These are phyloP conservation scores for Sordaria brevicollis DNA, from an alignment of 495 filamentous ascomycete genomes.

Conservation along the genomic window DNA sequence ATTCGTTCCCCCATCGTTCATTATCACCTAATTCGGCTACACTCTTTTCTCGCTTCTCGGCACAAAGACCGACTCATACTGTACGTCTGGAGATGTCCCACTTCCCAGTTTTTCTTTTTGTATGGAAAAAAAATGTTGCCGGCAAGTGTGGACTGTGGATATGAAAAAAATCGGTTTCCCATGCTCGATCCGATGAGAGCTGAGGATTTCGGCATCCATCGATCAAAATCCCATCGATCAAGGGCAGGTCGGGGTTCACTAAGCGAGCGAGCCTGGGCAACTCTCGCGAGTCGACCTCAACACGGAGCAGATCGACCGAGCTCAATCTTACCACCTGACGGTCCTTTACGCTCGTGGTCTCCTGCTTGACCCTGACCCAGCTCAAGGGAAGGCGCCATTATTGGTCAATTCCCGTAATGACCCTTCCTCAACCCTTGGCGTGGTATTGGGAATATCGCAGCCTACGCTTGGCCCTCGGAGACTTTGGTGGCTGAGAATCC, in stretches of 20 bases:
- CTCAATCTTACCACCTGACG: neutral
- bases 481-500: neutral
- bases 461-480: neutral
- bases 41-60: conserved; percentile 1
- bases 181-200: neutral
- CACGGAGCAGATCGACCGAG: neutral
- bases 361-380: neutral
- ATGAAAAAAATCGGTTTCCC: neutral
- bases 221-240: neutral
- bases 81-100: neutral
- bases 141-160: neutral
- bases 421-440: neutral
- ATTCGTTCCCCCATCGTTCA: neutral
- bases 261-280: neutral
- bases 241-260: neutral
- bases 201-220: neutral
- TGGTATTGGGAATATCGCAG: neutral
- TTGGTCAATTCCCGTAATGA: neutral
- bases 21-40: neutral
- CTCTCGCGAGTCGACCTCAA: neutral
- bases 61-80: neutral
- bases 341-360: neutral
- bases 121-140: neutral
- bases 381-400: neutral
- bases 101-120: neutral